Evolutionary conservation across 306 rosid species (phyloP).

Genomic region (Delonix regia): DNA sequence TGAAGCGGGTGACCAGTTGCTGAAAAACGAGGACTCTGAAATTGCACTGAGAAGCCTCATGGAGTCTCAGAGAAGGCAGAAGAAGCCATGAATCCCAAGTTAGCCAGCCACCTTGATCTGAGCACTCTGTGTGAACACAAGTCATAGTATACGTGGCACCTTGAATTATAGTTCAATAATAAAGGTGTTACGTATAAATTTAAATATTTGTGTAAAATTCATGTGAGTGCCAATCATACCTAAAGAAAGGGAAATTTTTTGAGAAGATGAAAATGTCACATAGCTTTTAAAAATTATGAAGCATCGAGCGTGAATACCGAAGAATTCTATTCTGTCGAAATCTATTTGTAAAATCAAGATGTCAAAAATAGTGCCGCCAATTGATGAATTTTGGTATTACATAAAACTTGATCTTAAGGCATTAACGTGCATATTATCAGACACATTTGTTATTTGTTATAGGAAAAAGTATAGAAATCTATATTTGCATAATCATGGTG

Average conservation of each 20-base stretch:
- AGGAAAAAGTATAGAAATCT: too few relatives aligned
- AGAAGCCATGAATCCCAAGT: not conserved
- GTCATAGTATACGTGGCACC: too few relatives aligned
- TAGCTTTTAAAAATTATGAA: not conserved
- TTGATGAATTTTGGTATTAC: too few relatives aligned
- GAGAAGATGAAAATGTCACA: not conserved
- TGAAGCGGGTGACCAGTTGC: conserved; percentile 43
- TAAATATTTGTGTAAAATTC: not conserved
- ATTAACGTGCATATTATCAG: too few relatives aligned
- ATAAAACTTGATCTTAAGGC: too few relatives aligned
- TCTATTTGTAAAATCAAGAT: too few relatives aligned
- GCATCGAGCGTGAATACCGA: too few relatives aligned
- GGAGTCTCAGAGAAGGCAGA: conserved; percentile 12
- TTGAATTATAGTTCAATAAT: too few relatives aligned
- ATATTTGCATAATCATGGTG: too few relatives aligned
- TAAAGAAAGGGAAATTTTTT: not conserved
- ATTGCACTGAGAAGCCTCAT: conserved; percentile 30
- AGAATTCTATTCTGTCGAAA: too few relatives aligned
- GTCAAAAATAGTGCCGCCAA: too few relatives aligned
- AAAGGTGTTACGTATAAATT: not conserved
- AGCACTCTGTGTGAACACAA: not conserved
- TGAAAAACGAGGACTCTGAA: conserved; percentile 34
- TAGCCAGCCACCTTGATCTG: not conserved
- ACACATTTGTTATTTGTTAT: too few relatives aligned
- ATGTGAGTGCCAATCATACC: not conserved